phyloP scores from a whole-genome alignment of 495 filamentous ascomycete species.

The Coniosporium apollinis region DNA sequence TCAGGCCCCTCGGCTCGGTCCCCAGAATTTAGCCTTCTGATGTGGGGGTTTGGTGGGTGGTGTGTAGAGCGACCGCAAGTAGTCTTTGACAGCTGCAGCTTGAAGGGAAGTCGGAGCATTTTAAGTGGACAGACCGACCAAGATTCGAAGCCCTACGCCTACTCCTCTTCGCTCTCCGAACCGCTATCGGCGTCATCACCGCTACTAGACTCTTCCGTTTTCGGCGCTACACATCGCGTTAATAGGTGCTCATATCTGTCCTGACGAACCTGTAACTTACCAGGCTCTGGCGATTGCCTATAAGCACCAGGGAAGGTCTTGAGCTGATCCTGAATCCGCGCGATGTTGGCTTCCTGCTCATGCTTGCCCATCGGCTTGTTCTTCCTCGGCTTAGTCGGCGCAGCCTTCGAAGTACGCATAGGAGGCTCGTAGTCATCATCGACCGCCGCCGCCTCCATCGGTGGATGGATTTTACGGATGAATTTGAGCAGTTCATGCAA shows the following conservation, averaged over 20 bases:
- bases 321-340: slow-evolving; percentile 58
- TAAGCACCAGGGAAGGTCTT: too few species aligned
- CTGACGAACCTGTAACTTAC: too few species aligned
- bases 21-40: too few species aligned
- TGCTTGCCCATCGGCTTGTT: slow-evolving; percentile 96
- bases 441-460: slow-evolving; percentile 11
- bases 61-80: too few species aligned
- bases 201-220: slow-evolving; percentile 20
- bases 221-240: too few species aligned
- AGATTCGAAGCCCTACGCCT: too few species aligned
- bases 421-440: slow-evolving; percentile 27
- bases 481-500: slow-evolving; percentile 61
- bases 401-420: slow-evolving; percentile 27
- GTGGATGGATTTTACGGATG: slow-evolving; percentile 37
- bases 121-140: too few species aligned
- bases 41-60: too few species aligned
- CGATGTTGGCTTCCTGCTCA: slow-evolving; percentile 82
- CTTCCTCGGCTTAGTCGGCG: slow-evolving; percentile 59
- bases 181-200: slow-evolving; percentile 20
- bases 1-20: too few species aligned
- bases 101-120: too few species aligned
- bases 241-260: too few species aligned
- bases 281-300: slow-evolving; percentile 14
- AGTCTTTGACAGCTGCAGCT: too few species aligned
- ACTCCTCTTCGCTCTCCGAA: slow-evolving; percentile 23